Base-by-base conservation (phyloP, 73 alveolate species). In the Blepharisma japonicum region DNA sequence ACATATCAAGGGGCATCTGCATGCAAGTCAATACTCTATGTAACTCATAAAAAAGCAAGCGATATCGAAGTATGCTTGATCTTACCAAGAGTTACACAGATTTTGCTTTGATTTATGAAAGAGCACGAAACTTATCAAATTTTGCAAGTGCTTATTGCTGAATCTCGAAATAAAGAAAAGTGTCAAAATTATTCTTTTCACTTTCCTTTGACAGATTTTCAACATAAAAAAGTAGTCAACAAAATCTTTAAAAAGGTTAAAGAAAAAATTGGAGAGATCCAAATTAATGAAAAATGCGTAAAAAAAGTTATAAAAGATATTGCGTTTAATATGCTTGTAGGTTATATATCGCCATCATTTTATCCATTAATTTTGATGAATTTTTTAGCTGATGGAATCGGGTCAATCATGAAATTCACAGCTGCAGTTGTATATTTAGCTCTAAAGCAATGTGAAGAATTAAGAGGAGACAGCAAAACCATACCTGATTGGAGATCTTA, bases 301-400 rank as follows among this genome's bases (percentile, higher is more conserved):
- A 53, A 20, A 20, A 53, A 14, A 14, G 67, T 53, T 53, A 53
- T 53, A 11, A 53, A 53, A 53, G 67, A 53, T 53, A 20, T 53
- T 3, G 23, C 23, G 67, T 53, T 14, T 4, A 53, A 53, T 53
- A 14, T 53, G n/a, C 23, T 53, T 11, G 67, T 53, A 53, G 67
- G 67, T 2, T 53, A 53, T 53, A 53, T 53, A 14, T 53, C 67
- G n/a, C 67, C 67, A 53, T 53, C 67, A 53, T 53, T 53, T 53
- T 53, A 53, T 53, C 23, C 67, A 53, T 14, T 53, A 14, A 20
- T 53, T 20, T 20, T 53, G n/a, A 53, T 53, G 67, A 14, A 53
- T 20, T 53, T 53, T 53, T 20, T 53, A 53, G 67, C 67, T 1
- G 67, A 53, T 53, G 67, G 67, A 53, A 53, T 53, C 0, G 67